A percentile compares a stretch with the other conserved stretches of the same genome.
These are phyloP conservation scores for Euptelea pleiosperma DNA, from an alignment of 164 flowering plant species.

Conservation along the genomic window DNA sequence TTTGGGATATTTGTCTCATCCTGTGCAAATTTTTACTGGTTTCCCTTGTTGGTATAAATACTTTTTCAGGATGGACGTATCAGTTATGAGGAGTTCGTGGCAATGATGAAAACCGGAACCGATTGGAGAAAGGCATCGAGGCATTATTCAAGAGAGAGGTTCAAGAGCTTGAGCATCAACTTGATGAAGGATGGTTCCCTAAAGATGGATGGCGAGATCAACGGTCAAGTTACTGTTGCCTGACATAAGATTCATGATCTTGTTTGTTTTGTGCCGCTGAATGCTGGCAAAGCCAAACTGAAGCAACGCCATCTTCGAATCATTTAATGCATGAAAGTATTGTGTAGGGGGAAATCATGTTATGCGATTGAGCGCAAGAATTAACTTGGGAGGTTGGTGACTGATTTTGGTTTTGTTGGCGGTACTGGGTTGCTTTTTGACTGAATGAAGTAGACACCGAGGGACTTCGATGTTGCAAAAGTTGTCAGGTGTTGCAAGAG, in stretches of 20 bases:
- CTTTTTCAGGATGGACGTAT: slow-evolving; percentile 84
- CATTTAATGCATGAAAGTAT: background rate
- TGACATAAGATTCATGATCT: slow-evolving; percentile 14
- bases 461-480: background rate
- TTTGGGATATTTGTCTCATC: too few species aligned
- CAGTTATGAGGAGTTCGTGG: slow-evolving; percentile 88
- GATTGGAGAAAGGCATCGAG: slow-evolving; percentile 99
- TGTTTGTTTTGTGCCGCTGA: slow-evolving; percentile 9
- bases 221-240: slow-evolving; percentile 47
- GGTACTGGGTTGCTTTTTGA: slow-evolving; percentile 4
- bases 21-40: too few species aligned
- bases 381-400: slow-evolving; percentile 5
- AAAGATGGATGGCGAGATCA: slow-evolving; percentile 57
- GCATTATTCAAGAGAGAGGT: slow-evolving; percentile 92
- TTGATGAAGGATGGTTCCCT: slow-evolving; percentile 96
- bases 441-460: background rate
- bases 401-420: background rate
- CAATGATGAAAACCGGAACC: slow-evolving; percentile 99
- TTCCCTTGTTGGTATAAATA: background rate
- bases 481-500: slow-evolving; percentile 3
- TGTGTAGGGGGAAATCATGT: background rate
- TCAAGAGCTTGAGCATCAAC: slow-evolving; percentile 89
- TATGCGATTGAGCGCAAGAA: background rate
- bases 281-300: slow-evolving; percentile 1
- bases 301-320: background rate